Base-by-base conservation (phyloP, 2,329 filamentous ascomycete species). In the Chaetothyriales sp. region DNA sequence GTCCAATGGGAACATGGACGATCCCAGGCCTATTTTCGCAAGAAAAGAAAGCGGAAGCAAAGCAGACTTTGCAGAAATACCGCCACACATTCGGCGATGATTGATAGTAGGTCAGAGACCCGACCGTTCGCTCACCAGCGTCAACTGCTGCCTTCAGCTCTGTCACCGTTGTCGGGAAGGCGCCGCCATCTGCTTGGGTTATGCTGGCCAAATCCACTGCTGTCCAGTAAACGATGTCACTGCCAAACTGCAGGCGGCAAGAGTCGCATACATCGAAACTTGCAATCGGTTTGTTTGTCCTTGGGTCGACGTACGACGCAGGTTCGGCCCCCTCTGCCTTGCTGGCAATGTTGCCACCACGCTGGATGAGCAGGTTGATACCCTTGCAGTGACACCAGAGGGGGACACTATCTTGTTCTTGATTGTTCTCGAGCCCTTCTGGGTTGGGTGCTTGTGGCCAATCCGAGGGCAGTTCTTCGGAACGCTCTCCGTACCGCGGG, bases 41-140 rank as follows among this genome's bases (percentile, higher is more conserved):
- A 57, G 77, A 73, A 75, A 77, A 84, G 59, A 83, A 84, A 2
- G 80, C 70, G 0, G 74, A 79, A 0, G 82, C 80, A 1, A 81
- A 81, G 59, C 82, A 86, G 0, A 50, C 60, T 1, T 64, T 63
- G 60, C 81, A 86, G 59, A 83, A 84, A 44, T 80, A 76, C 15
- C 82, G 73, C 46, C 68, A 65, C 2, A 79, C 73, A 0, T 70
- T 73, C 0, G 67, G 61, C 5, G 64, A 79, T 20, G 77, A 83
- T 15, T 69, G 61, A 60, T 81, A 81, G 10, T 60, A 66, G 48
- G 70, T 70, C 51, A 80, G 62, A 1, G 73, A 73, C 0, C 69
- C 70, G 22, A 64, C 58, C 0, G 66, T 60, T 2, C 5, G 25
- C 2, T 46, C 28, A 12, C 28, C 5, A 32, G 5, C 10, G 10